Evolutionary conservation across 805 yeast species (phyloP).

Genomic region (Wickerhamiella alocasiicola): DNA sequence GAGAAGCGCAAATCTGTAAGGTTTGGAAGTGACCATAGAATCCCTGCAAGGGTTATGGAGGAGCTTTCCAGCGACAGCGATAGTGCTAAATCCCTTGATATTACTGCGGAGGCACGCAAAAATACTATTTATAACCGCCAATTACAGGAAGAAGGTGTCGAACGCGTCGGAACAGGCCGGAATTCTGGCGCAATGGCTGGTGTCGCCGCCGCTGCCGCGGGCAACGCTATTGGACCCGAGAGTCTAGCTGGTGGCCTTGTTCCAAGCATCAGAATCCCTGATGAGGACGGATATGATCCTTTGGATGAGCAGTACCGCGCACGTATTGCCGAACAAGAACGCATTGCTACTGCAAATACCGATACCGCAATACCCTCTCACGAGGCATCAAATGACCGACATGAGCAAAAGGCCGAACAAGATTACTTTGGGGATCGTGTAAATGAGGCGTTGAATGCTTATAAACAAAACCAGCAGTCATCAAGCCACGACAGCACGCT

Average conservation of each 20-base stretch:
- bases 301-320: slow-evolving; percentile 1
- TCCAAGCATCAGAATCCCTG: slow-evolving; percentile 1
- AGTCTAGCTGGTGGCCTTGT: slow-evolving; percentile 3
- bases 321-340: neutral
- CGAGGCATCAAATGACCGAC: no score
- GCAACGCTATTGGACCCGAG: slow-evolving; percentile 2
- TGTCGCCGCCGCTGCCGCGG: neutral
- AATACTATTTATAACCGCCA: neutral
- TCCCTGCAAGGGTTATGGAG: no score
- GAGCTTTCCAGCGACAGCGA: neutral
- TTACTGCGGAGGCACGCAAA: neutral
- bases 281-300: neutral
- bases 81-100: neutral
- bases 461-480: no score
- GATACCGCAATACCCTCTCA: no score
- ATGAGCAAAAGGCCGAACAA: no score
- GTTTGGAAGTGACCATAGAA: no score
- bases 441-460: no score
- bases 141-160: no score
- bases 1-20: no score
- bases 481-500: no score
- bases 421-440: no score
- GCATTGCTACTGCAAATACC: no score
- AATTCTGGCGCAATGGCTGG: neutral
- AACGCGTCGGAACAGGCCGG: neutral